Conservation (phyloP, 176 grass and related monocot genomes). For the Paspalum notatum region DNA sequence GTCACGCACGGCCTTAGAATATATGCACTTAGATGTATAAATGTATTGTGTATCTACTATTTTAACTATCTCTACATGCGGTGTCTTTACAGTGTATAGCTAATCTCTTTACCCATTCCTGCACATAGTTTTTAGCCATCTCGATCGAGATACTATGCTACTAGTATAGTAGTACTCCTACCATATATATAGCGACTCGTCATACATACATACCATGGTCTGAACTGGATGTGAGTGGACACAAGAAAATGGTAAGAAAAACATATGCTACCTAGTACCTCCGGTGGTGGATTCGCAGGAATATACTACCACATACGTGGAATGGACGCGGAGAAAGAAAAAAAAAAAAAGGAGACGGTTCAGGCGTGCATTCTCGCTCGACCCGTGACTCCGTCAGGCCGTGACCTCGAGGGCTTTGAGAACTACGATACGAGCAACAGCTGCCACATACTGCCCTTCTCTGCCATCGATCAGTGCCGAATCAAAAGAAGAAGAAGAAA, state of each 20-base stretch:
- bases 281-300: slow-evolving; percentile 2
- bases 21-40: no score
- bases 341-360: no score
- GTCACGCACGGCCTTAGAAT: no score
- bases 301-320: not conserved
- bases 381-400: not conserved
- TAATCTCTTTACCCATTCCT: no score
- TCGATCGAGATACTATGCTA: not conserved
- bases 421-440: no score
- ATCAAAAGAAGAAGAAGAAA: not conserved
- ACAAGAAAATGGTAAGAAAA: not conserved
- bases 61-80: no score
- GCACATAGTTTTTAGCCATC: no score
- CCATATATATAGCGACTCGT: no score
- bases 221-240: slow-evolving; percentile 4
- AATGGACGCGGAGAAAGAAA: not conserved
- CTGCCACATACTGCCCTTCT: not conserved
- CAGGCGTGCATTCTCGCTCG: not conserved
- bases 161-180: no score
- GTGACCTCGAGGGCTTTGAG: not conserved
- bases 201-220: not conserved
- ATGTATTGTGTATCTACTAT: no score
- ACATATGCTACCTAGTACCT: not conserved
- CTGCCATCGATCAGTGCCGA: not conserved
- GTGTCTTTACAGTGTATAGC: no score